These are phyloP conservation scores for Gossypium trilobum DNA, from an alignment of 441 rosid genomes.

Conservation along the genomic window DNA sequence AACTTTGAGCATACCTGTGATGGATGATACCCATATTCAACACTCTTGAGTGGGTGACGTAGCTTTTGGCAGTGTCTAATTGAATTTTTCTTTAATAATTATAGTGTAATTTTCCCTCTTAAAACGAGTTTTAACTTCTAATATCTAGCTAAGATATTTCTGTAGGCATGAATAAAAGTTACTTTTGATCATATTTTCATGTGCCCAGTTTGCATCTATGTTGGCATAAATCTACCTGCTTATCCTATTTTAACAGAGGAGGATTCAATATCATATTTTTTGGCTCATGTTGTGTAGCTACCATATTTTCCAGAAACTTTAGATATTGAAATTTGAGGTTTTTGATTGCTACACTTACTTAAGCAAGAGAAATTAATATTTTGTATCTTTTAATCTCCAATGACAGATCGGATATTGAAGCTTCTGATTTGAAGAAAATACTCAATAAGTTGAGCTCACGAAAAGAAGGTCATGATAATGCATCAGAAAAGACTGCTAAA, in stretches of 20 bases:
- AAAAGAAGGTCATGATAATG: slow-evolving; percentile 39
- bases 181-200: neutral
- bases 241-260: neutral
- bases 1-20: neutral
- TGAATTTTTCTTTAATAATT: neutral
- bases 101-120: neutral
- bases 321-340: neutral
- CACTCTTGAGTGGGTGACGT: neutral
- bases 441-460: slow-evolving; percentile 42
- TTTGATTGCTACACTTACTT: neutral
- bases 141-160: neutral
- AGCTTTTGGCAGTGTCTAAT: neutral
- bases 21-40: neutral
- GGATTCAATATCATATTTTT: neutral
- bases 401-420: slow-evolving; percentile 86
- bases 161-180: neutral
- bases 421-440: slow-evolving; percentile 51
- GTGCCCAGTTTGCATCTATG: neutral
- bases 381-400: slow-evolving; percentile 22
- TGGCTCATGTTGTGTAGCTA: slow-evolving; percentile 10
- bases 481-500: slow-evolving; percentile 35
- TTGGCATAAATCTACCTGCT: neutral
- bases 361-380: neutral
- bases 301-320: neutral
- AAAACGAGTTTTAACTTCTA: neutral